Base-by-base conservation (phyloP, 768 basidiomycete genomes). In the Exidia glandulosa region DNA sequence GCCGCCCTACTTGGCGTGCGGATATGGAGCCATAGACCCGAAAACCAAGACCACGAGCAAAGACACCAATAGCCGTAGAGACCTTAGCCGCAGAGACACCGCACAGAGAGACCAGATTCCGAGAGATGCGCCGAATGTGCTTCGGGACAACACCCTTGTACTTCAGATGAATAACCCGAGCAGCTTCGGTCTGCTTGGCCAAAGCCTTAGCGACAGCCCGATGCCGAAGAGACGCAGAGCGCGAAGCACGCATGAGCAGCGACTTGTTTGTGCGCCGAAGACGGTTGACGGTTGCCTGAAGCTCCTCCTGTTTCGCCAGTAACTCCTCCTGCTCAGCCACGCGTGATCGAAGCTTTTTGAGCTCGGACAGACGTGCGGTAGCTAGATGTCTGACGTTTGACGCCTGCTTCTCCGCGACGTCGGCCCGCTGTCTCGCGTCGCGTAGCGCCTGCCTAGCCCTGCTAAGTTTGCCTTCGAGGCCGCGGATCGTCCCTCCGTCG, bases 1-100 rank as follows among this genome's bases (percentile, higher is more conserved):
- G 57, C 3, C 70, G 57, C 2, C 52, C 48, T 1, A 66, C 64
- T 6, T 63, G 63, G 1, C 63, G 63, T 10, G 41, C 41, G 1
- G 41, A 45, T 14, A 45, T 45, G 16, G 16, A 19, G 41, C 41
- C 41, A 6, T 45, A 23, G 23, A 45, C 16, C 6, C 16, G 12
- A 23, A 45, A 13, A 5, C 41, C 41, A 6, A 45, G 41, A 2
- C 12, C 41, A 1, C 6, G 41, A 1, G 41, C 41, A 19, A 45
- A 45, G 12, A 45, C 12, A 19, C 41, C 41, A 23, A 45, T 45
- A 19, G 41, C 41, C 2, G 41, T 19, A 2, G 41, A 3, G 3
- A 45, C 41, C 16, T 45, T 45, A 1, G 16, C 41, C 16, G 41
- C 41, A 6, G 41, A 45, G 41, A 45, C 5, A 23, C 41, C 41